phyloP scores from a whole-genome alignment of 257 asterid species.

The Leonotis leonurus region DNA sequence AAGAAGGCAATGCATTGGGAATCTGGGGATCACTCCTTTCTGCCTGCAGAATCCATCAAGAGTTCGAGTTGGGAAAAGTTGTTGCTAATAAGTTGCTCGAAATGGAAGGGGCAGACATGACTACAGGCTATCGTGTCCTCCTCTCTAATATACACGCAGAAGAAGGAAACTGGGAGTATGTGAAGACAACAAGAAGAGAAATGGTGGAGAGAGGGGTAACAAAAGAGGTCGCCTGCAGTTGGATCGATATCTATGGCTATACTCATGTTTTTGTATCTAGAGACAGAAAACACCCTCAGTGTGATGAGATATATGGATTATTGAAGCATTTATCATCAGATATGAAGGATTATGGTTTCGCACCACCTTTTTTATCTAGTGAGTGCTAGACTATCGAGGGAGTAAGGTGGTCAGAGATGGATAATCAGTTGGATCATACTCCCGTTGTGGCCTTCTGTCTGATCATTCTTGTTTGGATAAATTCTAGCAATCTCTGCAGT shows the following conservation, averaged over 20 bases:
- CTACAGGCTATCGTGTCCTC: constrained; percentile 61
- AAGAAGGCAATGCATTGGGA: constrained; percentile 42
- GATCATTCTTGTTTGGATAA: neutral
- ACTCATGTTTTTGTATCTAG: constrained; percentile 47
- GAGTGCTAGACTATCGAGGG: constrained; percentile 23
- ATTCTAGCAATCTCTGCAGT: too few species aligned
- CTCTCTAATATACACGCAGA: constrained; percentile 85
- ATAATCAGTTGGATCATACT: neutral
- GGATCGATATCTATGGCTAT: constrained; percentile 62
- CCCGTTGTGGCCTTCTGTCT: neutral
- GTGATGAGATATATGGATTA: constrained; percentile 34
- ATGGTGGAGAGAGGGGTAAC: constrained; percentile 52
- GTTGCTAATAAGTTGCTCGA: constrained; percentile 61
- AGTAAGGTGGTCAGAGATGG: neutral
- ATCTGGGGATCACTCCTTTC: constrained; percentile 85
- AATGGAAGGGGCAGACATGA: constrained; percentile 39
- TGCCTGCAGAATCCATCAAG: constrained; percentile 61
- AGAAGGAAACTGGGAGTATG: constrained; percentile 77
- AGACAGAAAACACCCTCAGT: constrained; percentile 46
- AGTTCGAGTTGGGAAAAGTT: constrained; percentile 69
- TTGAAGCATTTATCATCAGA: constrained; percentile 46
- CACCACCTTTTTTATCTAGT: constrained; percentile 22
- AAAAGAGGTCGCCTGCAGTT: constrained; percentile 87
- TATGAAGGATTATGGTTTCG: constrained; percentile 54
- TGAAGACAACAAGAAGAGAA: constrained; percentile 48